Base-by-base conservation (phyloP, 2,329 filamentous ascomycete species). In the Ciborinia camelliae region DNA sequence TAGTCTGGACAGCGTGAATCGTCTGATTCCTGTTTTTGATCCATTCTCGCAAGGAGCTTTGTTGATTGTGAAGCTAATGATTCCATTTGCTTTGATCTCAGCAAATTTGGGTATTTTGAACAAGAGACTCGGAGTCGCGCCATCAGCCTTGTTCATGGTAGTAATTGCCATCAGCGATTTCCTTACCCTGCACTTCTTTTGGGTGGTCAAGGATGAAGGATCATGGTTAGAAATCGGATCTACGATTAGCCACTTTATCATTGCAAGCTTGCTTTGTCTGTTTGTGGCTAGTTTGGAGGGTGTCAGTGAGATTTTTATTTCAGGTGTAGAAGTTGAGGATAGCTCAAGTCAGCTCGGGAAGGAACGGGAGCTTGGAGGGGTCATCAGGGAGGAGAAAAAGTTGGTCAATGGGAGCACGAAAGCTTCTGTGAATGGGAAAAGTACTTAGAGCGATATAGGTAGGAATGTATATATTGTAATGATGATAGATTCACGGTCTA, bases 141-240 rank as follows among this genome's bases (percentile, higher is more conserved):
- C 92, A 0, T 92, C 90, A 47, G 91, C 92, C 7, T 80, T 99
- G 4, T 97, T 98, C 79, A 97, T 97, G 89, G 80, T 94, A 2
- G 92, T 96, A 59, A 96, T 97, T 86, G 90, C 90, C 0, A 86
- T 96, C 60, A 93, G 90, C 67, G 95, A 99, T 75, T 86, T 97
- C 58, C 82, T 98, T 75, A 98, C 95, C 4, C 82, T 99, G 61
- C 91, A 95, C 73, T 99, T 99, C 81, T 99, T 99, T 79, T 99
- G 91, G 87, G 91, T 97, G 72, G 95, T 99, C 53, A 90, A 90
- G 73, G 95, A 99, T 71, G 95, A 99, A 75, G 95, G 95, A 0
- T 95, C 90, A 28, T 99, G 95, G 95, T 79, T 99, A 66, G 95
- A 99, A 75, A 99, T 99, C 75, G 95, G 95, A 39, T 96, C 92